phyloP scores from a whole-genome alignment of 140 eudicot genomes.

The Cichorium intybus region DNA sequence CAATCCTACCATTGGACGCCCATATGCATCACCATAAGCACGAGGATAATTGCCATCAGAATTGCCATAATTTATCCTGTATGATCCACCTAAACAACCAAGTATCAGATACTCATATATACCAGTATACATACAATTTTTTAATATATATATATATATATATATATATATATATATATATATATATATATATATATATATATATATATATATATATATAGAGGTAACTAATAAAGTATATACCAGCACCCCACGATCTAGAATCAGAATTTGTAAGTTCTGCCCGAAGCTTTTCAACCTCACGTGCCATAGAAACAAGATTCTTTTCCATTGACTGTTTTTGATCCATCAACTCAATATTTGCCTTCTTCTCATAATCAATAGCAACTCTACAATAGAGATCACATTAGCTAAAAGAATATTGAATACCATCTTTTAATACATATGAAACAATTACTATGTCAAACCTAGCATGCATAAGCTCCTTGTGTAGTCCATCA shows the following conservation, averaged over 20 bases:
- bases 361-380: constrained; percentile 89
- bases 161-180: too few species aligned
- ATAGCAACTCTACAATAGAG: constrained; percentile 61
- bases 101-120: not conserved
- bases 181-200: too few species aligned
- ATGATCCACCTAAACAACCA: constrained; percentile 60
- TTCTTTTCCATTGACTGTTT: constrained; percentile 85
- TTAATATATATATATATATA: too few species aligned
- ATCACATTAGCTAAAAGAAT: constrained; percentile 5
- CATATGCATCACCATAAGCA: constrained; percentile 61
- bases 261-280: constrained; percentile 65
- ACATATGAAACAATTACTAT: not conserved
- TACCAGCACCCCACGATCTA: constrained; percentile 81
- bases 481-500: constrained; percentile 77
- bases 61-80: constrained; percentile 50
- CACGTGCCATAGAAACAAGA: constrained; percentile 88
- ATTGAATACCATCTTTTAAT: not conserved
- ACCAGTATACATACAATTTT: too few species aligned
- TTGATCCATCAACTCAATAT: constrained; percentile 78
- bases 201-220: not conserved
- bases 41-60: constrained; percentile 40
- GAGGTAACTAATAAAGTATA: constrained; percentile 4
- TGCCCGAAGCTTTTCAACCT: constrained; percentile 86
- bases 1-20: constrained; percentile 51
- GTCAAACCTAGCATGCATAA: constrained; percentile 84